Percentiles rank a stretch among this genome's conserved stretches.
These are phyloP conservation scores for Elaeagnus macrophylla DNA, from an alignment of 306 rosid genomes.

Conservation along the genomic window DNA sequence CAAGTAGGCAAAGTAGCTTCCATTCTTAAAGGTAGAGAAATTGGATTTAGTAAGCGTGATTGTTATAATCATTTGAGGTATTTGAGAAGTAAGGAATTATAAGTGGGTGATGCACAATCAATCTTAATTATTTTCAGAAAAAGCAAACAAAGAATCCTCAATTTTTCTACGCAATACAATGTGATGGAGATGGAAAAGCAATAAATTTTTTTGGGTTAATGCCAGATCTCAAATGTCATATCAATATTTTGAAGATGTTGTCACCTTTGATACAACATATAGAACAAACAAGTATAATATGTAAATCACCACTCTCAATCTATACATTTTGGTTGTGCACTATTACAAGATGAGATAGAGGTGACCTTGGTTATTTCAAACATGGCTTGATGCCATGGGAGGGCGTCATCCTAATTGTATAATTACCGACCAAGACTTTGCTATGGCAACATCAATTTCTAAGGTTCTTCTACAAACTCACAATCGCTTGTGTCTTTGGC, in stretches of 20 bases:
- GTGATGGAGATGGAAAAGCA: neutral
- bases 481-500: neutral
- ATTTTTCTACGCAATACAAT: neutral
- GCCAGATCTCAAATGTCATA: neutral
- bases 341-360: neutral
- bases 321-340: no score
- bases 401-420: neutral
- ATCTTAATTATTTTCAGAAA: neutral
- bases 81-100: no score
- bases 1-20: no score
- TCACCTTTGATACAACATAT: neutral
- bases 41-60: no score
- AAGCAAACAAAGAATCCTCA: neutral
- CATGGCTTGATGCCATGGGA: neutral
- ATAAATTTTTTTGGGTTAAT: neutral
- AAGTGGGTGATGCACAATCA: neutral
- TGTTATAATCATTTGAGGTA: no score
- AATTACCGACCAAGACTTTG: neutral
- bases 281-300: neutral
- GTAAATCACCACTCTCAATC: neutral
- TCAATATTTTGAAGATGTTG: neutral
- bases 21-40: no score
- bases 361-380: neutral
- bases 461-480: neutral
- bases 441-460: neutral